These are phyloP conservation scores for Agroathelia rolfsii DNA, from an alignment of 1,284 basidiomycete genomes.

Conservation along the genomic window DNA sequence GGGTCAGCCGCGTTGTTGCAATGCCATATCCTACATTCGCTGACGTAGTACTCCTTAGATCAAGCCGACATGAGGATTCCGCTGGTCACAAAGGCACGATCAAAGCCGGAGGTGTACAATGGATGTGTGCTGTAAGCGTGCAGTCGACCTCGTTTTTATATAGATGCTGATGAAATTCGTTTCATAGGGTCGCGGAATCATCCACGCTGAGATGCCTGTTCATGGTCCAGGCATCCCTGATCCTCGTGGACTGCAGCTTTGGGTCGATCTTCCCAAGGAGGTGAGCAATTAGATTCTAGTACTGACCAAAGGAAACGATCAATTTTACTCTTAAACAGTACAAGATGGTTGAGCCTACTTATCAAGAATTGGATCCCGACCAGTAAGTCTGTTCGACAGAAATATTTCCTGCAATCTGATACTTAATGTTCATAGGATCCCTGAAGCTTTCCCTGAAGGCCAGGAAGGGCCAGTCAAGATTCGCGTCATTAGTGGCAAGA, in stretches of 20 bases:
- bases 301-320: background rate
- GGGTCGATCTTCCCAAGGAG: constrained; percentile 86
- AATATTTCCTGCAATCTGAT: too few species aligned
- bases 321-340: constrained; percentile 35
- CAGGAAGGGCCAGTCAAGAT: constrained; percentile 62
- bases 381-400: constrained; percentile 30
- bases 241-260: constrained; percentile 81
- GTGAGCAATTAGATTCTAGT: constrained; percentile 20
- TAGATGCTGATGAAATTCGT: background rate
- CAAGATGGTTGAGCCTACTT: constrained; percentile 79
- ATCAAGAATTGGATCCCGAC: constrained; percentile 64
- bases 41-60: constrained; percentile 24
- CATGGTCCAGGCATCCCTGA: constrained; percentile 57
- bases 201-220: constrained; percentile 88
- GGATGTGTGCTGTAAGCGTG: constrained; percentile 91
- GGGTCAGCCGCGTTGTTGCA: constrained; percentile 52
- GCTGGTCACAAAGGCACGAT: constrained; percentile 81
- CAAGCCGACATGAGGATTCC: constrained; percentile 87
- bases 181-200: constrained; percentile 34
- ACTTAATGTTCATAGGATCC: too few species aligned
- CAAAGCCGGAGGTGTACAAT: constrained; percentile 81
- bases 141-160: constrained; percentile 14
- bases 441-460: constrained; percentile 64
- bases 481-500: constrained; percentile 84
- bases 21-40: background rate